Percentiles rank a stretch among this genome's conserved stretches.
Evolutionary conservation across 1,284 basidiomycete species (phyloP).

Genomic region (Marasmius sp.): DNA sequence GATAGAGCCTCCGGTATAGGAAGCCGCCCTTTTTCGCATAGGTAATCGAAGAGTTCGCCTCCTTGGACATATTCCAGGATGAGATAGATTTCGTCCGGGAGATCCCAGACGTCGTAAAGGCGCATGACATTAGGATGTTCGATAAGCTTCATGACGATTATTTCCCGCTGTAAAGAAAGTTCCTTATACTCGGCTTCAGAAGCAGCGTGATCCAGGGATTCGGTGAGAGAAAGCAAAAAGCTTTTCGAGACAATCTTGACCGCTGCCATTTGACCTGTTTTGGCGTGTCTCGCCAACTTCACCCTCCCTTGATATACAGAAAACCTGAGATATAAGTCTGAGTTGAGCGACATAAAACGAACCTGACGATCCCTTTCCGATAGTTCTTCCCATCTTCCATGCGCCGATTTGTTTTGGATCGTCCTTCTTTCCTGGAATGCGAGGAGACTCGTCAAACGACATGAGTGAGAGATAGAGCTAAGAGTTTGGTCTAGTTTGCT

Average conservation of each 20-base stretch:
- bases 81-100: constrained; percentile 85
- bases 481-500: constrained; percentile 3
- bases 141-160: constrained; percentile 99
- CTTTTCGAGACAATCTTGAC: constrained; percentile 96
- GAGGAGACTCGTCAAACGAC: constrained; percentile 22
- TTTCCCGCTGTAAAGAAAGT: constrained; percentile 91
- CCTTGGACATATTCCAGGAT: constrained; percentile 98
- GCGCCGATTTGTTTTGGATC: constrained; percentile 85
- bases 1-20: constrained; percentile 80
- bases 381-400: constrained; percentile 92
- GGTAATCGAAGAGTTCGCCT: constrained; percentile 95
- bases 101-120: constrained; percentile 98
- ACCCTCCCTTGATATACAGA: constrained; percentile 71
- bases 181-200: constrained; percentile 68
- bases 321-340: constrained; percentile 1
- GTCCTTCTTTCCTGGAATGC: constrained; percentile 30
- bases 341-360: constrained; percentile 22
- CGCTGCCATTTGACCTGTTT: constrained; percentile 89
- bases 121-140: constrained; percentile 95
- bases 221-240: constrained; percentile 65
- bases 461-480: constrained; percentile 16
- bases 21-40: constrained; percentile 85
- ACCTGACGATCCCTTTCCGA: constrained; percentile 93
- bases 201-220: constrained; percentile 66
- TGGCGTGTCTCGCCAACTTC: constrained; percentile 85